Evolutionary conservation across 1,284 basidiomycete species (phyloP), one percentile per base, ranked within the genome.

Genomic region (Irpex lacteus): DNA sequence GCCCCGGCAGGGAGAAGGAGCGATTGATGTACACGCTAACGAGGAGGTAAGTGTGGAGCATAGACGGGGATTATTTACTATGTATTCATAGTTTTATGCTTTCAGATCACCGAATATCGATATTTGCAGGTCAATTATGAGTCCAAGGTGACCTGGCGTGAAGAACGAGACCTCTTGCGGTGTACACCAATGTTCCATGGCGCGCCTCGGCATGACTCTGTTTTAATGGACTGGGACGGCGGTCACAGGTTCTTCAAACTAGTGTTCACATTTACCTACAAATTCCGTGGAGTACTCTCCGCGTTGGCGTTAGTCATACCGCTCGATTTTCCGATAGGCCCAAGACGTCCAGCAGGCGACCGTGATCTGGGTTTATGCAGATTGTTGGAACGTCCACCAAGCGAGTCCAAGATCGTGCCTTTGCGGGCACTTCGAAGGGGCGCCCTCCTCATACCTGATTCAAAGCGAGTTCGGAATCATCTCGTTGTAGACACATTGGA

Each of bases 101-200:
- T 15, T 40, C 38, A 40, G 38, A 2, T 68, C 47, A 65, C 56
- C 8, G 66, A 66, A 34, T 70, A 70, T 59, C 32, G 52, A 2
- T 71, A 65, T 55, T 8, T 76, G 7, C 67, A 70, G 34, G 64
- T 74, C 6, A 52, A 60, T n/a, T 60, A 34, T 36, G 60, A 52
- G n/a, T 60, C 60, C 19, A 13, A n/a, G 18, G 60, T 60, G 2
- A 60, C 60, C 1, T 60, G 60, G 47, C 47, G 60, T 3, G n/a
- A 21, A 40, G 49, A 34, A 15, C n/a, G 6, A 2, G 60, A 60
- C 6, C 21, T 34, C 1, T 34, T 60, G 1, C 60, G 60, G n/a
- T 60, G 60, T n/a, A 37, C 60, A 18, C 49, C 60, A 5, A 52
- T n/a, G 49, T 60, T 60, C 32, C 36, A 13, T n/a, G 49, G 32